Evolutionary conservation across 495 filamentous ascomycete genomes (phyloP).

Genomic region (Penicillium longicatenatum): DNA sequence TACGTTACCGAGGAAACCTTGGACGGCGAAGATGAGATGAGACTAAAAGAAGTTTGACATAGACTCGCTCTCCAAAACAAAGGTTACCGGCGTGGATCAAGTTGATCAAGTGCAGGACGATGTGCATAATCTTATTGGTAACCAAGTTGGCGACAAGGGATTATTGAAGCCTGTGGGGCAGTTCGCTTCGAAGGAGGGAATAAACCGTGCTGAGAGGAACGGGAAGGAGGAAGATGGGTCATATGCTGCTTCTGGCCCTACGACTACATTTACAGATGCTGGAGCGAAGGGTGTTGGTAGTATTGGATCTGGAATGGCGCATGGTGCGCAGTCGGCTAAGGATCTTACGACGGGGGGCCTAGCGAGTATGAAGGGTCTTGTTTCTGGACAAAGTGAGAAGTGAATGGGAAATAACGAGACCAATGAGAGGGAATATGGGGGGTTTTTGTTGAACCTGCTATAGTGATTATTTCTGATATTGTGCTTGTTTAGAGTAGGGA

Average conservation of each 20-base stretch:
- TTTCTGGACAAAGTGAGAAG: not conserved
- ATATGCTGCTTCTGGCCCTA: conserved; percentile 33
- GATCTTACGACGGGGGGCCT: conserved; percentile 3
- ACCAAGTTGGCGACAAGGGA: conserved; percentile 65
- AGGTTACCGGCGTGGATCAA: conserved; percentile 62
- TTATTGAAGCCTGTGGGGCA: conserved; percentile 62
- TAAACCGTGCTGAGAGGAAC: conserved; percentile 62
- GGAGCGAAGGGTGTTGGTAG: conserved; percentile 6
- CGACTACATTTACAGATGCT: not conserved
- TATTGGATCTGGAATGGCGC: conserved; percentile 7
- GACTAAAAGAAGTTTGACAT: not conserved
- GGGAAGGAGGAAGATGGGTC: conserved; percentile 62
- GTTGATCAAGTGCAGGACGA: conserved; percentile 66
- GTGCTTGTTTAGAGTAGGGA: not conserved
- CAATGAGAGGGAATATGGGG: not conserved
- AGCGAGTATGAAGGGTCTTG: conserved; percentile 4
- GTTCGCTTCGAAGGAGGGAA: conserved; percentile 58
- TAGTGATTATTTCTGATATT: too few relatives aligned
- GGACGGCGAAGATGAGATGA: not conserved
- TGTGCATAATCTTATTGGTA: conserved; percentile 56
- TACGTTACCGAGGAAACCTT: conserved; percentile 28
- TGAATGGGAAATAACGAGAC: not conserved
- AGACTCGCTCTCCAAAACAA: conserved; percentile 66
- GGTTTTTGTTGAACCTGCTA: too few relatives aligned
- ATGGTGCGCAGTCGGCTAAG: conserved; percentile 11